phyloP scores from a whole-genome alignment of 352 stramenopile genomes.

The Pilasporangium apinafurcum region DNA sequence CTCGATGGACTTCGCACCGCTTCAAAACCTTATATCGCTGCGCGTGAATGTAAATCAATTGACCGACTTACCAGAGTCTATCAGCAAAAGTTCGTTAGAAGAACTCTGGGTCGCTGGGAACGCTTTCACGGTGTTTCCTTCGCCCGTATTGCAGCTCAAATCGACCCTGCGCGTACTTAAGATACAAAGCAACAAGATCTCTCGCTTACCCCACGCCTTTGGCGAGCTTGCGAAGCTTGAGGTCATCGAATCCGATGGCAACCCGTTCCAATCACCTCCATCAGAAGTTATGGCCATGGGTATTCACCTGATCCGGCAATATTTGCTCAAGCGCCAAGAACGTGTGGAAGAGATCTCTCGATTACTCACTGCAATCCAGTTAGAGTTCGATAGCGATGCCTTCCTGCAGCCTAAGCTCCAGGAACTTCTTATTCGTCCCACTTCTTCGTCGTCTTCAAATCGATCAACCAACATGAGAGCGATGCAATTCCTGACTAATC shows the following conservation, averaged over 20 bases:
- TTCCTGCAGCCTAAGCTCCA: conserved; percentile 37
- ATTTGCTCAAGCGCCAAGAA: conserved; percentile 53
- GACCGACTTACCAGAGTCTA: conserved; percentile 24
- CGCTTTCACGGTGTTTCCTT: conserved; percentile 34
- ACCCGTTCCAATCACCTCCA: conserved; percentile 66
- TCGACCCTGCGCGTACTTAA: conserved; percentile 31
- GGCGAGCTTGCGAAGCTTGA: conserved; percentile 31
- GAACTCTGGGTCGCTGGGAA: conserved; percentile 64
- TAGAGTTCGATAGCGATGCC: conserved; percentile 25
- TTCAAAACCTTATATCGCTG: conserved; percentile 26
- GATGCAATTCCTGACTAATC: conserved; percentile 40
- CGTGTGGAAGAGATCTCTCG: conserved; percentile 42
- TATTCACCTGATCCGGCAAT: conserved; percentile 35
- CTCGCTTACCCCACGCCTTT: conserved; percentile 50
- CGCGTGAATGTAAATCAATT: conserved; percentile 48
- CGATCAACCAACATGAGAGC: neutral
- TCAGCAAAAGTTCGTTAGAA: conserved; percentile 28
- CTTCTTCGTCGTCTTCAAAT: neutral
- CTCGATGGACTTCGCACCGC: conserved; percentile 28
- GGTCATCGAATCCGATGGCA: conserved; percentile 55
- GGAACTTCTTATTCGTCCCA: conserved; percentile 12
- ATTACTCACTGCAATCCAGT: conserved; percentile 25
- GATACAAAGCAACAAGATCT: conserved; percentile 72
- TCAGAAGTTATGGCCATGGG: conserved; percentile 55
- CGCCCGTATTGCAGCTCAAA: conserved; percentile 29